Evolutionary conservation across 495 filamentous ascomycete genomes (phyloP), one percentile per base, ranked within the genome.

Genomic region (Penicillium crystallinum): DNA sequence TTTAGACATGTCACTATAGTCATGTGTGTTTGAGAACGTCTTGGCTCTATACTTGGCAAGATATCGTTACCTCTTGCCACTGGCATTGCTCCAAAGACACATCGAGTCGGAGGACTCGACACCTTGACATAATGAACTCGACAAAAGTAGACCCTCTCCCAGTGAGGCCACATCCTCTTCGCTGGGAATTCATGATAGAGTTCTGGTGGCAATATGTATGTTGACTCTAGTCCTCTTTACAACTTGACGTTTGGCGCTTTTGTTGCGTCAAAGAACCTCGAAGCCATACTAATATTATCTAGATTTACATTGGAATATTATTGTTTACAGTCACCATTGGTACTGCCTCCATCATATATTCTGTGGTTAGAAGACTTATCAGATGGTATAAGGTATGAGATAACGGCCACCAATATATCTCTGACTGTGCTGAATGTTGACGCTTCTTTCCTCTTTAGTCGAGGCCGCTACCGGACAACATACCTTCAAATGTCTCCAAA

Each of bases 131-230:
- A 19, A 48, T 74, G 71, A n/a, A n/a, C n/a, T n/a, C n/a, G n/a
- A 58, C 61, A 2, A 19, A 62, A 41, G 69, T 72, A 35, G 21
- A 50, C 0, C 21, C 10, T 25, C 65, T 74, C 14, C 27, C 64
- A 9, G 62, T 71, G 27, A 34, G 3, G 48, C 19, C 48, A 43
- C 55, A 64, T 23, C 61, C 70, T 35, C 35, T 74, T 11, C 62
- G 66, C 47, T 74, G 73, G 73, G 43, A 43, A 46, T 17, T 42
- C 11, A 74, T 73, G 70, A 70, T 54, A 46, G 46, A 47, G 0
- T 54, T 71, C 37, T 76, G 71, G 71, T 76, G 70, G 71, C 73
- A 76, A 45, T 71, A 64, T 64, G 73, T 76, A 62, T 53, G 71
- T 67, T 37, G 15, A 47, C 40, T 29, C 31, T 14, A 19, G 36